phyloP scores from a whole-genome alignment of 495 filamentous ascomycete genomes.

The Collariella sp. region DNA sequence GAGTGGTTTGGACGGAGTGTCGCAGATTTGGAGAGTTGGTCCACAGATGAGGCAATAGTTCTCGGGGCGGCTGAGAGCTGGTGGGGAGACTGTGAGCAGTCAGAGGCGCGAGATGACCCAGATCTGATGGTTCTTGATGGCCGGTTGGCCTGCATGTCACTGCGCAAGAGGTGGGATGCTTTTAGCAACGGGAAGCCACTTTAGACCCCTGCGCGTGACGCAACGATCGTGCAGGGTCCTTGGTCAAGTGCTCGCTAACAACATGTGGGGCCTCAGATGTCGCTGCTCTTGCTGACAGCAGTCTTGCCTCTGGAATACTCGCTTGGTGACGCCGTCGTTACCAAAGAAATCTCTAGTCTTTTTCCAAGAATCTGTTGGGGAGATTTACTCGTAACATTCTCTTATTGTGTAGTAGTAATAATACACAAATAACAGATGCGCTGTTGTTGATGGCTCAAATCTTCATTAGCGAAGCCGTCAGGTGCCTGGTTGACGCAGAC shows the following conservation, averaged over 20 bases:
- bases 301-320: no score
- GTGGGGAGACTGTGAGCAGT: neutral
- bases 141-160: neutral
- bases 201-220: slow-evolving; percentile 1
- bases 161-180: neutral
- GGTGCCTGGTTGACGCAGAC: no score
- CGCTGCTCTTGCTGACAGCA: no score
- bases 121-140: neutral
- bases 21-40: neutral
- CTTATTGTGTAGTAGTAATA: no score
- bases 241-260: neutral
- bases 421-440: no score
- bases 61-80: neutral
- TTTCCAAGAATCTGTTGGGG: no score
- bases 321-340: no score
- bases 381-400: no score
- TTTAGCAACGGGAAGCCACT: neutral
- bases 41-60: neutral
- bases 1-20: neutral
- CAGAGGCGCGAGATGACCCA: neutral
- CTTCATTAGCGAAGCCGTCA: no score
- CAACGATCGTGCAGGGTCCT: neutral
- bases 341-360: no score
- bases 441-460: no score
- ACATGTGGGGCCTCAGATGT: no score